phyloP scores from a whole-genome alignment of 208 protist species.

The Leishmania aethiopica region DNA sequence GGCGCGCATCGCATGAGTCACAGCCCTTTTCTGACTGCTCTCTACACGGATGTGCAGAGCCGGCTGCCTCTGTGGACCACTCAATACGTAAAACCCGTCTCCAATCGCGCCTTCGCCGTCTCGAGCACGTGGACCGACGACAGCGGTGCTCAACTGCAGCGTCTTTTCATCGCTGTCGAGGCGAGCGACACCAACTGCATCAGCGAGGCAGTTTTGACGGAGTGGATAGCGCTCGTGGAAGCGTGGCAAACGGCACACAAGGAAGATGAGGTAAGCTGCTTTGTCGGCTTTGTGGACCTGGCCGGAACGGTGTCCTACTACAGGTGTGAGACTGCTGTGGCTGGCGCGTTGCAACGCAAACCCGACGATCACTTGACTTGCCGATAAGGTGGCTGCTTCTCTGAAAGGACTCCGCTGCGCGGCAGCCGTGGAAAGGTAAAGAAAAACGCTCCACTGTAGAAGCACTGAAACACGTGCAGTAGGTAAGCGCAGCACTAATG shows the following conservation, averaged over 20 bases:
- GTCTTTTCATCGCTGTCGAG: constrained; percentile 45
- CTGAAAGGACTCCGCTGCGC: too few relatives aligned
- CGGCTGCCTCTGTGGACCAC: constrained; percentile 55
- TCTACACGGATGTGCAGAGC: constrained; percentile 36
- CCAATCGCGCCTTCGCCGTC: constrained; percentile 8
- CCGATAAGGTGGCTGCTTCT: not conserved
- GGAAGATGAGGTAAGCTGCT: constrained; percentile 17
- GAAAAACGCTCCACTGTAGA: not conserved
- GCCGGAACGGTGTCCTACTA: constrained; percentile 67
- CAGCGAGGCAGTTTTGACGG: not conserved
- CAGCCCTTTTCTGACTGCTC: constrained; percentile 16
- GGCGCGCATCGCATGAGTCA: not conserved
- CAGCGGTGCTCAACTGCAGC: not conserved
- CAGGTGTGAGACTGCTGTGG: constrained; percentile 26
- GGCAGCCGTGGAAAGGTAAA: not conserved
- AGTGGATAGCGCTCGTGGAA: constrained; percentile 9
- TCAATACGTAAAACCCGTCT: not conserved
- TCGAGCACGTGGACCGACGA: constrained; percentile 17
- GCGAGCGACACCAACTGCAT: constrained; percentile 3
- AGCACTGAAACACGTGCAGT: not conserved
- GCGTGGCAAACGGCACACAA: not conserved
- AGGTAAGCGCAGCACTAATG: not conserved
- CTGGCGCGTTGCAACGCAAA: not conserved
- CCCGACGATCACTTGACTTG: not conserved
- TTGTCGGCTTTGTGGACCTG: constrained; percentile 61